A percentile compares a stretch with the other conserved stretches of the same genome.
phyloP scores from a whole-genome alignment of 495 filamentous ascomycete genomes.

The Staphylotrichum tortipilum region DNA sequence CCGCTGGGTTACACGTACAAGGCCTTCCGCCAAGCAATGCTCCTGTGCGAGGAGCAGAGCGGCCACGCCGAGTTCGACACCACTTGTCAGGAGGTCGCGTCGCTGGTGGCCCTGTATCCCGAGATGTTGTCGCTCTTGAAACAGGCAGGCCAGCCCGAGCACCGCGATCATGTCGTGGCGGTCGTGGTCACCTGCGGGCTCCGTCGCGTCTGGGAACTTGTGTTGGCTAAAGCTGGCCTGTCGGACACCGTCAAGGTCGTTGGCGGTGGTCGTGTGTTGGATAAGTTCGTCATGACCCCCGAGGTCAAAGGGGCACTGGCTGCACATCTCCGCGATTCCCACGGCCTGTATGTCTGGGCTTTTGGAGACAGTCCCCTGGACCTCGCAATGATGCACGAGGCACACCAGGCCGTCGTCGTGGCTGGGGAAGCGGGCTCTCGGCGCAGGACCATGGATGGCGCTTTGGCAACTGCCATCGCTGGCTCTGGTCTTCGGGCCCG shows the following conservation, averaged over 20 bases:
- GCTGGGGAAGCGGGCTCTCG: conserved; percentile 43
- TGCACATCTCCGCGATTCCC: conserved; percentile 25
- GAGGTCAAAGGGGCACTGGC: conserved; percentile 46
- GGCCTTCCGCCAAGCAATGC: conserved; percentile 48
- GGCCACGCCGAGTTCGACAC: conserved; percentile 38
- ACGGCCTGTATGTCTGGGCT: conserved; percentile 43
- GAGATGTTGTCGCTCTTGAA: conserved; percentile 43
- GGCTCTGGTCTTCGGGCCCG: conserved; percentile 31
- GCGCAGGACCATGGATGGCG: conserved; percentile 50
- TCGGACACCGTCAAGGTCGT: conserved; percentile 41
- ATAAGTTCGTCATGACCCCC: conserved; percentile 46
- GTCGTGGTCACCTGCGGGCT: conserved; percentile 53
- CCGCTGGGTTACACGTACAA: conserved; percentile 45
- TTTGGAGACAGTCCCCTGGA: conserved; percentile 59
- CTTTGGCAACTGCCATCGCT: conserved; percentile 38
- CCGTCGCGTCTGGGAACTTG: conserved; percentile 48
- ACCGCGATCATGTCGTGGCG: conserved; percentile 37
- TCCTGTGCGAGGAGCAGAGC: conserved; percentile 46
- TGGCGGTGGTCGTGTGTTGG: conserved; percentile 44
- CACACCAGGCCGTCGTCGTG: conserved; percentile 51
- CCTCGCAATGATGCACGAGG: conserved; percentile 47
- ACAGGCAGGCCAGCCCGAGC: conserved; percentile 14
- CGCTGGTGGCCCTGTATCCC: conserved; percentile 36
- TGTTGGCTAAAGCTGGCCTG: conserved; percentile 42
- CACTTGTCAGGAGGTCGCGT: conserved; percentile 41